phyloP scores from a whole-genome alignment of 441 rosid genomes.

The Mallotus japonicus region DNA sequence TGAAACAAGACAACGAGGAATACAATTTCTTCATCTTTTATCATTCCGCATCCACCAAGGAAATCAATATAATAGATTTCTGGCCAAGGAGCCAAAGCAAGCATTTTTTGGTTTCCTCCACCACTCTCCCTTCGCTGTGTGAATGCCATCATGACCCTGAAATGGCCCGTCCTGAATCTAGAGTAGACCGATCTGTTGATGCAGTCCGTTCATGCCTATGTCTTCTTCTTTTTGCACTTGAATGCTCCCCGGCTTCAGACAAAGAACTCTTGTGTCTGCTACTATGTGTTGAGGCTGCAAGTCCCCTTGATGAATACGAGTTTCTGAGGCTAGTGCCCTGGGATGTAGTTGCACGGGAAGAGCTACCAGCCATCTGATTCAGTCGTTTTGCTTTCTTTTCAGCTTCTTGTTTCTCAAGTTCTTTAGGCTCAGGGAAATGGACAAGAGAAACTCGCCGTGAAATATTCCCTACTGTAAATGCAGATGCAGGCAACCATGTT shows the following conservation, averaged over 20 bases:
- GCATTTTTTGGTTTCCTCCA: conserved; percentile 35
- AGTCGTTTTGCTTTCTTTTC: conserved; percentile 31
- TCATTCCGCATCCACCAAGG: not conserved
- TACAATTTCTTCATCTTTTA: not conserved
- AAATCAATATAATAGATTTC: no score
- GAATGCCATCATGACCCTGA: conserved; percentile 41
- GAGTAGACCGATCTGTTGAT: conserved; percentile 26
- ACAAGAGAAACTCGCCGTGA: conserved; percentile 57
- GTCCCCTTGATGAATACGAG: conserved; percentile 27
- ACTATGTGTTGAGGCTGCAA: conserved; percentile 41
- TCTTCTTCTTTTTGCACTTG: conserved; percentile 43
- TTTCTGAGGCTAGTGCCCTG: conserved; percentile 36
- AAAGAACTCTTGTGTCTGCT: conserved; percentile 45
- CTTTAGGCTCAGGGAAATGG: conserved; percentile 58
- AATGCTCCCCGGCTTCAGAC: conserved; percentile 38
- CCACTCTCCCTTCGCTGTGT: conserved; percentile 26
- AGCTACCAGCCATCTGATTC: conserved; percentile 34
- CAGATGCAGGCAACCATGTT: conserved; percentile 4
- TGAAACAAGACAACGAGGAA: no score
- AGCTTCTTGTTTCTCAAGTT: conserved; percentile 39
- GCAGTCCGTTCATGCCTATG: conserved; percentile 22
- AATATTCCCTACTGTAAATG: conserved; percentile 54
- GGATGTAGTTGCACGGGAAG: conserved; percentile 28
- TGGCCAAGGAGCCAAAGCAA: not conserved
- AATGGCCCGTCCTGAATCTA: conserved; percentile 33